Evolutionary conservation across 2,329 filamentous ascomycete genomes (phyloP).

Genomic region (Fusarium annulatum): DNA sequence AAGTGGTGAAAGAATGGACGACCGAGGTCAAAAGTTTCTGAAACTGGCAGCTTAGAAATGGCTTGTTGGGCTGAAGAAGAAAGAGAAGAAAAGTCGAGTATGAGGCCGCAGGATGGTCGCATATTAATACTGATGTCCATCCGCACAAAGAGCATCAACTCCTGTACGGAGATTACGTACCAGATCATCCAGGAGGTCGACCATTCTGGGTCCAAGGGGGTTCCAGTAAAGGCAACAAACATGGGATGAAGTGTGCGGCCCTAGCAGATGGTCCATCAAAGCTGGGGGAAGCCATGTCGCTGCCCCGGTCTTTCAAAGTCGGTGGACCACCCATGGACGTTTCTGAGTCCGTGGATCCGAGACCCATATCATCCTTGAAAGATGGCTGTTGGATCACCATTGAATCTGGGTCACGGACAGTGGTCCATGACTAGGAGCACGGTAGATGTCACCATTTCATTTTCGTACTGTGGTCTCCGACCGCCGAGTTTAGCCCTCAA

Average conservation of each 20-base stretch:
- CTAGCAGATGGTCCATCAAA: slow-evolving; percentile 39
- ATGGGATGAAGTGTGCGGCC: slow-evolving; percentile 40
- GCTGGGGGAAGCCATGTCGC: slow-evolving; percentile 39
- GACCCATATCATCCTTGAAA: slow-evolving; percentile 29
- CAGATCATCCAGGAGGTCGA: slow-evolving; percentile 26
- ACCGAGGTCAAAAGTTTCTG: slow-evolving; percentile 65
- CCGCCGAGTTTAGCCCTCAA: not conserved
- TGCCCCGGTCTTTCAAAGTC: slow-evolving; percentile 32
- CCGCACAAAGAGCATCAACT: slow-evolving; percentile 27
- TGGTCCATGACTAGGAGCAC: slow-evolving; percentile 20
- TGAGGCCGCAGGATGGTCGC: slow-evolving; percentile 50
- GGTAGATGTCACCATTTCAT: not conserved
- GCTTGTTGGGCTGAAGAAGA: slow-evolving; percentile 58
- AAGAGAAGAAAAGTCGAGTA: slow-evolving; percentile 41
- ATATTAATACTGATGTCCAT: slow-evolving; percentile 59
- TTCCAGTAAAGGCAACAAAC: slow-evolving; percentile 34
- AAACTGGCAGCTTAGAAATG: slow-evolving; percentile 53
- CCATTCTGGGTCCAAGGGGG: slow-evolving; percentile 39
- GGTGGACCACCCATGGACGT: slow-evolving; percentile 27
- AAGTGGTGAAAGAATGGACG: slow-evolving; percentile 63
- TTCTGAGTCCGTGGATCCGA: slow-evolving; percentile 33
- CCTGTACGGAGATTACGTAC: slow-evolving; percentile 44
- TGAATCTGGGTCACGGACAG: slow-evolving; percentile 35
- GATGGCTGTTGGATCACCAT: slow-evolving; percentile 37
- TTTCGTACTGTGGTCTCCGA: slow-evolving; percentile 9